A percentile compares a stretch with the other conserved stretches of the same genome.
Conservation (phyloP, 495 filamentous ascomycete genomes). For the Penicillium bovifimosum region DNA sequence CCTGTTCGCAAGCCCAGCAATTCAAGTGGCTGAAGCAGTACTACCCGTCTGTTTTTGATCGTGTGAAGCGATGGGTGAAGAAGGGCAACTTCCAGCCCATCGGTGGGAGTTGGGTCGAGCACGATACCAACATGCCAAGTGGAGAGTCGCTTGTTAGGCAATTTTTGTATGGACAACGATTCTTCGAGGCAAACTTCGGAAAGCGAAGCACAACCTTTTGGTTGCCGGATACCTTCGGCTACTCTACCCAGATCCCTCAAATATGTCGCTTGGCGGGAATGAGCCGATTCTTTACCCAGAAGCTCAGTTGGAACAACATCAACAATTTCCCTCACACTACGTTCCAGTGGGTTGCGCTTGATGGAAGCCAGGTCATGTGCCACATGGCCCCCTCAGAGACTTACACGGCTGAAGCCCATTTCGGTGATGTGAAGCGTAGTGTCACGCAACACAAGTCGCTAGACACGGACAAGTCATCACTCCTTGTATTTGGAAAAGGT, state of each 20-base stretch:
- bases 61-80: conserved; percentile 85
- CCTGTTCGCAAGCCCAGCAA: conserved; percentile 89
- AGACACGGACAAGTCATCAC: conserved; percentile 79
- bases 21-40: conserved; percentile 93
- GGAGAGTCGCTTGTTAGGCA: conserved; percentile 94
- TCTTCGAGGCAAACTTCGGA: conserved; percentile 91
- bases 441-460: conserved; percentile 91
- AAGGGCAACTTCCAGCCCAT: conserved; percentile 89
- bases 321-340: conserved; percentile 98
- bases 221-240: conserved; percentile 97
- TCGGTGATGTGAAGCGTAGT: conserved; percentile 90
- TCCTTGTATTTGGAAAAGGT: conserved; percentile 92
- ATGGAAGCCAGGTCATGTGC: conserved; percentile 93
- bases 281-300: conserved; percentile 95
- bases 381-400: conserved; percentile 95
- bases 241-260: conserved; percentile 90
- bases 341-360: conserved; percentile 94
- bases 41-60: conserved; percentile 82
- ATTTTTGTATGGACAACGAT: conserved; percentile 89
- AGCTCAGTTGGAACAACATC: conserved; percentile 96
- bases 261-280: conserved; percentile 88
- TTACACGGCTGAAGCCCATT: conserved; percentile 90
- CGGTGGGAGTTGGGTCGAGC: conserved; percentile 97
- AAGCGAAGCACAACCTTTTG: conserved; percentile 87
- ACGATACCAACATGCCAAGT: conserved; percentile 95